Evolutionary conservation across 2,329 filamentous ascomycete genomes (phyloP).

Genomic region (Neoarthrinium moseri): DNA sequence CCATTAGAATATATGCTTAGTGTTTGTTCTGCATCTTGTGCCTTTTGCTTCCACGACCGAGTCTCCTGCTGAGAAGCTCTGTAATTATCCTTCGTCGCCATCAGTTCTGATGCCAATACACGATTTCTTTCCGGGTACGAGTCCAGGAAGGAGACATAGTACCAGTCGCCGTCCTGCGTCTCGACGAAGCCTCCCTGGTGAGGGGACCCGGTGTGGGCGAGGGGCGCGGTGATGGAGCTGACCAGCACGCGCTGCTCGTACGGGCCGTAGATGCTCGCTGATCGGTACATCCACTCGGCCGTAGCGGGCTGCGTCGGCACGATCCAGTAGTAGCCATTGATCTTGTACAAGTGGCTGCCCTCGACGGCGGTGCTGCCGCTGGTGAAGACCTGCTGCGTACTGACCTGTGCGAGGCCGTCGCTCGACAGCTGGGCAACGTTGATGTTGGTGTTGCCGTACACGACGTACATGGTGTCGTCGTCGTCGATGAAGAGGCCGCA

Average conservation of each 20-base stretch:
- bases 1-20: background rate
- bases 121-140: constrained; percentile 33
- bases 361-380: constrained; percentile 37
- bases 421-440: constrained; percentile 48
- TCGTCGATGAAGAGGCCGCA: constrained; percentile 55
- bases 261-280: constrained; percentile 47
- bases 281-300: constrained; percentile 44
- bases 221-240: constrained; percentile 32
- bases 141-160: constrained; percentile 54
- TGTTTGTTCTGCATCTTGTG: background rate
- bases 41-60: background rate
- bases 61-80: background rate
- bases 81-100: background rate
- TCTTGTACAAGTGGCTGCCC: constrained; percentile 53
- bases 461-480: constrained; percentile 58
- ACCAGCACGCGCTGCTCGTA: constrained; percentile 44
- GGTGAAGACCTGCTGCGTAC: constrained; percentile 36
- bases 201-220: constrained; percentile 40
- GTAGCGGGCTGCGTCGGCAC: constrained; percentile 42
- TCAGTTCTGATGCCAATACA: background rate
- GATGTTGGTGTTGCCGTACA: constrained; percentile 49
- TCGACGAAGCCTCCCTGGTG: constrained; percentile 57
- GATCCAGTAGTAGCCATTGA: constrained; percentile 52
- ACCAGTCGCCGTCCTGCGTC: constrained; percentile 50
- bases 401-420: constrained; percentile 40